Evolutionary conservation across 257 asterid genomes (phyloP), one percentile per base, ranked within the genome.

Genomic region (Nicotiana benthamiana): DNA sequence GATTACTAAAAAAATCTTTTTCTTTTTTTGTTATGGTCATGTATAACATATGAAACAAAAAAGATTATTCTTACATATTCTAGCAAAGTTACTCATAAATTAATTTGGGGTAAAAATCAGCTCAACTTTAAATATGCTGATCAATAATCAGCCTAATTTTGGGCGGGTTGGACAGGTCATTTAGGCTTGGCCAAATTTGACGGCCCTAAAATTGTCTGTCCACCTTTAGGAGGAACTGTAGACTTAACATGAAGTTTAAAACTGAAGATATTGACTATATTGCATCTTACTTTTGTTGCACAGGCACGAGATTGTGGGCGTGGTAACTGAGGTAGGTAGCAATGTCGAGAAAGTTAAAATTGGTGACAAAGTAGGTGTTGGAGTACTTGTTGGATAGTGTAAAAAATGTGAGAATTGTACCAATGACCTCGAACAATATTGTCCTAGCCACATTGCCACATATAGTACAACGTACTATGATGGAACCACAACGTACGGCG

Each of bases 351-450:
- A 85, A 36, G 84, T 86, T 72, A 88, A 84, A 34, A 68, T 80
- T 1, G 88, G 91, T 1, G 89, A 90, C 80, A 88, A 83, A 63
- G 89, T 62, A 30, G 91, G 91, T 8, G 88, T 90, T 8, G 91
- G 90, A 34, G 83, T 87, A 82, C 61, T 88, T 52, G 83, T 86
- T 2, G 91, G 89, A 18, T 88, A 90, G 1, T 90, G 93, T 64
- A 84, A 79, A 32, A 57, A 82, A 27, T 90, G 90, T 40, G 83
- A 80, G 1, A 70, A 80, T 56, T 90, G 93, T 32, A n/a, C 57
- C 13, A 75, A 61, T 18, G 80, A 88, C 80, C 93, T 86, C 8
- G 90, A 90, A 80, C 88, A 88, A 20, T 88, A 86, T 79, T 90
- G 93, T 12, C 34, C 89, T 18, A 79, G 81, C 68, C 74, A 66